Percentiles rank a stretch among this genome's conserved stretches.
These are phyloP conservation scores for Elaphomyces granulatus DNA, from an alignment of 495 filamentous ascomycete genomes.

Conservation along the genomic window DNA sequence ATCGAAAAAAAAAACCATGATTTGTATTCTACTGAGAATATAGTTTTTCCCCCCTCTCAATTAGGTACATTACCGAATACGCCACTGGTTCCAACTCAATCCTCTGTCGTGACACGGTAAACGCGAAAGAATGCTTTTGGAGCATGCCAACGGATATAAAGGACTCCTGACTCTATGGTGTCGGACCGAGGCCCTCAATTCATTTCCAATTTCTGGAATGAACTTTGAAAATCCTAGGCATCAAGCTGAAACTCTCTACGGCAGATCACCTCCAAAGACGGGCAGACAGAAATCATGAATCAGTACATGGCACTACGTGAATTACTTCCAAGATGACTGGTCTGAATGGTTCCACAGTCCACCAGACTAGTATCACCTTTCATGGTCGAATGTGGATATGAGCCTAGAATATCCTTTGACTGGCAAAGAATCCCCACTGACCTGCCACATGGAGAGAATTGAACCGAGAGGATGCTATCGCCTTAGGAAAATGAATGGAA, in stretches of 20 bases:
- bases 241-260: conserved; percentile 12
- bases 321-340: conserved; percentile 6
- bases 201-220: conserved; percentile 5
- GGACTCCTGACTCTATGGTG: not conserved
- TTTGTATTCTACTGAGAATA: no score
- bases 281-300: conserved; percentile 4
- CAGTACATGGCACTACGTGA: conserved; percentile 6
- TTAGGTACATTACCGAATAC: no score
- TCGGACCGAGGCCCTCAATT: conserved; percentile 13
- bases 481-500: not conserved
- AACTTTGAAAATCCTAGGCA: conserved; percentile 8
- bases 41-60: no score
- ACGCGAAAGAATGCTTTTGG: not conserved
- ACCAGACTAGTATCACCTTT: conserved; percentile 1
- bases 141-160: not conserved
- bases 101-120: conserved; percentile 5
- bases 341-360: conserved; percentile 1
- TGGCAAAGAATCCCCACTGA: not conserved
- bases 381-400: conserved; percentile 1
- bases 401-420: conserved; percentile 1
- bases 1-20: no score
- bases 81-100: no score
- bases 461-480: not conserved
- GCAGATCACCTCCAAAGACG: conserved; percentile 11
- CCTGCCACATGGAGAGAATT: not conserved